Base-by-base conservation (phyloP, 495 filamentous ascomycete species). In the Neurospora sp. region DNA sequence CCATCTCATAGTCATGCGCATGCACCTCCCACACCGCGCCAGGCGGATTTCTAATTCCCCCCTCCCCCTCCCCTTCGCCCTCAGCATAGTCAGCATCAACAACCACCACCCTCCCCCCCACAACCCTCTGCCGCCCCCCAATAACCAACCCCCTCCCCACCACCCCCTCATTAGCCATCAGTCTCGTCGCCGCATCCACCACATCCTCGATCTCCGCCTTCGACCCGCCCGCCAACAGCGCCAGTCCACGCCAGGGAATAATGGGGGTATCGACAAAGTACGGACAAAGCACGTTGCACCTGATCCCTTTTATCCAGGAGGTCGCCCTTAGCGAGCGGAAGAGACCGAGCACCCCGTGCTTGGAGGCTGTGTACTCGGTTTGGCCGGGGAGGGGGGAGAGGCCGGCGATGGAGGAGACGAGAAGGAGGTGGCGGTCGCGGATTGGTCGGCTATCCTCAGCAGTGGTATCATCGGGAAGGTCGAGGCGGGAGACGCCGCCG, bases 191-290 rank as follows among this genome's bases (percentile, higher is more conserved):
- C 6, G 78, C 81, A 59, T 84, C 81, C 17, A 83, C 79, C 35
- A 84, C 81, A 37, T 91, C 88, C 65, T 87, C 85, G 6, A 86
- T 69, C 39, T 83, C 81, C 3, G 83, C 88, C 72, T 83, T 78
- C 12, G 79, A 83, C 1, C 81, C 81, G 16, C 90, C 90, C 3
- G 89, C 86, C 4, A 92, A 78, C 10, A 90, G 9, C 10, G 82
- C 69, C 45, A 86, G 76, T 8, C 74, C 88, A 0, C 61, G 22
- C 8, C 73, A 59, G 1, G 81, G 76, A 17, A 89, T 40, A 16
- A 92, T 80, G 4, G 88, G 87, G 17, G 90, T 92, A 69, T 90
- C 86, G 65, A 92, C 87, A 74, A 90, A 92, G 74, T 92, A 92
- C 4, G 90, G 90, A 71, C 81, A 84, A 16, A 92, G 70, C 53